Evolutionary conservation across 2,329 filamentous ascomycete genomes (phyloP).

Genomic region (Fusarium avenaceum): DNA sequence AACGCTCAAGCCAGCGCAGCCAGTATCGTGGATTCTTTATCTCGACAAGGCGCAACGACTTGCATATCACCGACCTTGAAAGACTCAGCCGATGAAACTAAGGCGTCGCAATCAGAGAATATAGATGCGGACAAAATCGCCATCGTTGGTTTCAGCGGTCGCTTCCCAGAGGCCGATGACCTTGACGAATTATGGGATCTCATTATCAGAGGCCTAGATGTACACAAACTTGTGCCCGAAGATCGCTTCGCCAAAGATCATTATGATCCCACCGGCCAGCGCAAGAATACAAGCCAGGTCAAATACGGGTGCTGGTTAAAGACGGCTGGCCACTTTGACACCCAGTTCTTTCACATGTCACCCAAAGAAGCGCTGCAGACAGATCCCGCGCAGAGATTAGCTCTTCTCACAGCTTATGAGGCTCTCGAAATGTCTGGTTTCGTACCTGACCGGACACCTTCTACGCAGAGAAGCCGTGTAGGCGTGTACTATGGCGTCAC

Average conservation of each 20-base stretch:
- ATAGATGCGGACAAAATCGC: slow-evolving; percentile 52
- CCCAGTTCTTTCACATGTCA: slow-evolving; percentile 81
- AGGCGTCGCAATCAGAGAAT: neutral
- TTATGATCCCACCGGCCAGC: slow-evolving; percentile 54
- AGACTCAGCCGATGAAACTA: neutral
- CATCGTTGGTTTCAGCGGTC: slow-evolving; percentile 74
- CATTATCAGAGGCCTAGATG: slow-evolving; percentile 73
- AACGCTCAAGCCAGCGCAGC: neutral
- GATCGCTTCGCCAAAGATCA: slow-evolving; percentile 69
- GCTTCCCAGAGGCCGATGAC: slow-evolving; percentile 70
- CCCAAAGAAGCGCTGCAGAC: slow-evolving; percentile 55
- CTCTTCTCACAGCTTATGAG: slow-evolving; percentile 75
- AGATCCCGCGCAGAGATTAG: slow-evolving; percentile 75
- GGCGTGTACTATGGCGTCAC: neutral
- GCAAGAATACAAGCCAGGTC: slow-evolving; percentile 65
- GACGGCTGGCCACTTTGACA: slow-evolving; percentile 75
- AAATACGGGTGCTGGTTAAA: slow-evolving; percentile 64
- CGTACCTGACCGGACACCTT: neutral
- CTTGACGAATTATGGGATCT: slow-evolving; percentile 74
- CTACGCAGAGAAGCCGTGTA: neutral
- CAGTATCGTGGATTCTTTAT: neutral
- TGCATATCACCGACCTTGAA: neutral
- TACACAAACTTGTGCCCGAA: slow-evolving; percentile 68
- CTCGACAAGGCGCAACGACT: neutral
- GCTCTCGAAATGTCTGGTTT: slow-evolving; percentile 76